phyloP scores from a whole-genome alignment of 768 basidiomycete species.

The Tylopilus plumbeoviolaceoides region DNA sequence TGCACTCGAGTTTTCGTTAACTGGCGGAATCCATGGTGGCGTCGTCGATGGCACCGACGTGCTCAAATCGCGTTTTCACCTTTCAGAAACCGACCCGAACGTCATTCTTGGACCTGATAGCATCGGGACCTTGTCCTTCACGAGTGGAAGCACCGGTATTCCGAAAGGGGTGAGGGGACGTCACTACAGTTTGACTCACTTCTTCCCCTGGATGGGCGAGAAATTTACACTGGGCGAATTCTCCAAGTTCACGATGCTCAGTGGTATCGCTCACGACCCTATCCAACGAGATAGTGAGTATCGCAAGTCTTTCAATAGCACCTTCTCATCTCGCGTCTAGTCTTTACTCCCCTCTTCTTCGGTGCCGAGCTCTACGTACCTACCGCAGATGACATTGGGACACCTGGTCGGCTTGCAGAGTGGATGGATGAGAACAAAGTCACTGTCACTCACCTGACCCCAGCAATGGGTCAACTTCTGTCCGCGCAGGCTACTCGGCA shows the following conservation, averaged over 20 bases:
- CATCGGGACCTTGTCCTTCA: slow-evolving; percentile 91
- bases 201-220: slow-evolving; percentile 99
- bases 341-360: slow-evolving; percentile 98
- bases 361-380: slow-evolving; percentile 95
- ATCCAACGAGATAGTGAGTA: slow-evolving; percentile 96
- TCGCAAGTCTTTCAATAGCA: not conserved
- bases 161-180: slow-evolving; percentile 97
- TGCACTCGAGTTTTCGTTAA: slow-evolving; percentile 68
- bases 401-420: slow-evolving; percentile 91
- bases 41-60: slow-evolving; percentile 49
- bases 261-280: slow-evolving; percentile 98
- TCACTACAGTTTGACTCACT: slow-evolving; percentile 95
- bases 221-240: slow-evolving; percentile 68
- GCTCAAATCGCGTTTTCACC: slow-evolving; percentile 47
- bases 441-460: slow-evolving; percentile 96
- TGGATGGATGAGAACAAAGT: slow-evolving; percentile 95
- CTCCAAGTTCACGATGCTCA: slow-evolving; percentile 96
- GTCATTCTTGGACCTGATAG: slow-evolving; percentile 92
- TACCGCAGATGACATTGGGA: slow-evolving; percentile 94
- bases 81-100: slow-evolving; percentile 71
- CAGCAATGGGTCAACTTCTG: slow-evolving; percentile 98
- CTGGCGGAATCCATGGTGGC: slow-evolving; percentile 68
- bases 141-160: slow-evolving; percentile 95
- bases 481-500: slow-evolving; percentile 80
- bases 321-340: slow-evolving; percentile 37